Conservation (phyloP, 2,329 filamentous ascomycete species). For the Sarocladium oryzae region DNA sequence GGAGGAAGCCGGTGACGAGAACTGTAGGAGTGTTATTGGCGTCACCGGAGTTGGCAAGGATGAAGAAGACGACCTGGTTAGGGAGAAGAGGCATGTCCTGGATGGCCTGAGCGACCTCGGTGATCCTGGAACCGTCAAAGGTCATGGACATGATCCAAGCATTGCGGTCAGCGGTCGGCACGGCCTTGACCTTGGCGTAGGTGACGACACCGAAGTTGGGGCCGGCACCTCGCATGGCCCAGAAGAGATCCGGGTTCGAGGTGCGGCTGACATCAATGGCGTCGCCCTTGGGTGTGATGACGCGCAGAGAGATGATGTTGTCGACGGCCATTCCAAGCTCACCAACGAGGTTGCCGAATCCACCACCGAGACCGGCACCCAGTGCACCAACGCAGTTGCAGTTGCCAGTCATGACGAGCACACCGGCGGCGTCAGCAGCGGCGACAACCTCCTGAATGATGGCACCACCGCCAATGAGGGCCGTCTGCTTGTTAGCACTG, state of each 20-base stretch:
- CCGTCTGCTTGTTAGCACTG: conserved; percentile 13
- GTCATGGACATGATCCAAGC: conserved; percentile 27
- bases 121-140: conserved; percentile 19
- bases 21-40: conserved; percentile 16
- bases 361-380: conserved; percentile 10
- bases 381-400: conserved; percentile 14
- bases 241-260: conserved; percentile 46
- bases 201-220: conserved; percentile 52
- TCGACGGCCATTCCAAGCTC: conserved; percentile 40
- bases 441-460: conserved; percentile 11
- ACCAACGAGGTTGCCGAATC: not conserved
- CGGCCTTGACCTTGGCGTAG: conserved; percentile 37
- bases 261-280: conserved; percentile 33
- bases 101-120: conserved; percentile 27
- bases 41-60: conserved; percentile 13
- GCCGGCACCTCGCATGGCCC: conserved; percentile 50
- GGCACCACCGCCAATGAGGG: conserved; percentile 14
- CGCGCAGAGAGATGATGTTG: conserved; percentile 23
- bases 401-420: conserved; percentile 7
- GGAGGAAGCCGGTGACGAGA: conserved; percentile 16
- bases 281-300: conserved; percentile 38
- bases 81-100: conserved; percentile 27
- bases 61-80: conserved; percentile 28
- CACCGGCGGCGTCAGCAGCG: not conserved
- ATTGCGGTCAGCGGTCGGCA: conserved; percentile 11